Evolutionary conservation across 495 filamentous ascomycete genomes (phyloP).

Genomic region (Filosporella fistucella): DNA sequence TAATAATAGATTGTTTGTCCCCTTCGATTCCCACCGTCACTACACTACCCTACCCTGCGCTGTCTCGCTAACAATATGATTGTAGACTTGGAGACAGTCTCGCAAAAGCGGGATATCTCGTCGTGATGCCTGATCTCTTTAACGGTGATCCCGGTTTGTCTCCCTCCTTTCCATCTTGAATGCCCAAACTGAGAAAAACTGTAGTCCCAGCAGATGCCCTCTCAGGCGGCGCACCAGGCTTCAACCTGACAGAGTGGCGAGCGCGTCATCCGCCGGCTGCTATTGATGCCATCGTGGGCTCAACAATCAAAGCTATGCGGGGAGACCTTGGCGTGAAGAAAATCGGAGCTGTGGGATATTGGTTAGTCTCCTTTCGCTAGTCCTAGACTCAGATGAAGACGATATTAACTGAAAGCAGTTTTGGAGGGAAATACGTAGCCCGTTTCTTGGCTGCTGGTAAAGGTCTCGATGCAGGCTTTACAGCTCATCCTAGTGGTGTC

Average conservation of each 20-base stretch:
- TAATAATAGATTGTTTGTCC: constrained; percentile 56
- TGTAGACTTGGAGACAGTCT: constrained; percentile 60
- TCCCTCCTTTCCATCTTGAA: constrained; percentile 30
- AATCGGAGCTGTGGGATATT: constrained; percentile 66
- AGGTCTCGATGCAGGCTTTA: constrained; percentile 54
- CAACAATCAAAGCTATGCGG: constrained; percentile 54
- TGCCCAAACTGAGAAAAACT: too few relatives aligned
- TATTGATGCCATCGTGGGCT: constrained; percentile 61
- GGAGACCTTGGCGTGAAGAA: constrained; percentile 52
- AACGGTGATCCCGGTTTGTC: constrained; percentile 41
- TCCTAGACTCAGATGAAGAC: too few relatives aligned
- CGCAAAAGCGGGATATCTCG: constrained; percentile 71
- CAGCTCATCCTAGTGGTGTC: constrained; percentile 67
- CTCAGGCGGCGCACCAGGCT: constrained; percentile 41
- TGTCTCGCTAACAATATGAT: constrained; percentile 31
- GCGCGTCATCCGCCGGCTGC: constrained; percentile 41
- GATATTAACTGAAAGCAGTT: constrained; percentile 15
- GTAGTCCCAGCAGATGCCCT: constrained; percentile 38
- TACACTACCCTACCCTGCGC: too few relatives aligned
- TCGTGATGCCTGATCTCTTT: constrained; percentile 72
- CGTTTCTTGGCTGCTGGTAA: constrained; percentile 39
- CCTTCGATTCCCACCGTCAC: too few relatives aligned
- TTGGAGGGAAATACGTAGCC: constrained; percentile 40
- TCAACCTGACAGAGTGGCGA: constrained; percentile 52
- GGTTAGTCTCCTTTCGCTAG: constrained; percentile 43